Conservation (phyloP, 352 stramenopile genomes). For the Phytopythium ostracodes region DNA sequence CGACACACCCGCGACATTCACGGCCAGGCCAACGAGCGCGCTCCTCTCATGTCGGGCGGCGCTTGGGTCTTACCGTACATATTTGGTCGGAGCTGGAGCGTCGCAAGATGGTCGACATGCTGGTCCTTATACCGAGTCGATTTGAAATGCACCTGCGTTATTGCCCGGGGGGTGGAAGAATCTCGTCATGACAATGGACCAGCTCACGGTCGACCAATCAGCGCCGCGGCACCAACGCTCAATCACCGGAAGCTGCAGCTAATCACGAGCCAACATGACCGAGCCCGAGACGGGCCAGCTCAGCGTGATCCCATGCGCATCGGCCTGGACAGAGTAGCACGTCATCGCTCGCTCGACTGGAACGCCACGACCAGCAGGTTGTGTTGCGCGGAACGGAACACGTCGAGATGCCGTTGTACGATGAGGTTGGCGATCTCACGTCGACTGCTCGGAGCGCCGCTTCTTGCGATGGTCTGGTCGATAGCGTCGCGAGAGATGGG, state of each 20-base stretch:
- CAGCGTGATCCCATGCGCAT: background rate
- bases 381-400: conserved; percentile 28
- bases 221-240: too few relatives aligned
- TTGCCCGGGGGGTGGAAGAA: background rate
- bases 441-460: conserved; percentile 1
- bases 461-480: background rate
- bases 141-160: background rate
- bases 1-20: background rate
- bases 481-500: background rate
- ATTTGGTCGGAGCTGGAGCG: too few relatives aligned
- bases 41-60: too few relatives aligned
- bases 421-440: conserved; percentile 17
- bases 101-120: too few relatives aligned
- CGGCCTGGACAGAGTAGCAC: background rate
- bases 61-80: too few relatives aligned
- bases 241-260: background rate
- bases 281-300: background rate
- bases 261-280: background rate
- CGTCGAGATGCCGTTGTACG: conserved; percentile 22
- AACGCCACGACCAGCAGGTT: conserved; percentile 24
- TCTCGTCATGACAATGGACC: background rate
- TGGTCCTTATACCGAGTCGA: too few relatives aligned
- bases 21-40: background rate
- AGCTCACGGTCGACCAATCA: background rate
- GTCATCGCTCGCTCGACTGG: background rate